phyloP scores from a whole-genome alignment of 2,329 filamentous ascomycete species.

The Emmonsiellopsis sp. region DNA sequence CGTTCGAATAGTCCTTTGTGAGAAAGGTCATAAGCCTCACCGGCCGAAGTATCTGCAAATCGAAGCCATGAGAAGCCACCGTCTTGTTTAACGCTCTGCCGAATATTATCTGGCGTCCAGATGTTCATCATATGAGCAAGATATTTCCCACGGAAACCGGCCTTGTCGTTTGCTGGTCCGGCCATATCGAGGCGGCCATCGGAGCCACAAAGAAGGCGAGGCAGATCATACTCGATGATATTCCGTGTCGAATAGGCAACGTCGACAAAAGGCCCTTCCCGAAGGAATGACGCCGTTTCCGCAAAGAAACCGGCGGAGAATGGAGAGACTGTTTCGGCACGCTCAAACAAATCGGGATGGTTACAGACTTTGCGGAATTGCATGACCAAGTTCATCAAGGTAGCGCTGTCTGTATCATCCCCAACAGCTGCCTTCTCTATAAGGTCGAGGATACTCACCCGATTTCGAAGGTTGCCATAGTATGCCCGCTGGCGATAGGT shows the following conservation, averaged over 20 bases:
- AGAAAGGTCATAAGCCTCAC: slow-evolving; percentile 61
- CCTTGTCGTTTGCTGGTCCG: slow-evolving; percentile 60
- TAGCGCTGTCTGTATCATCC: slow-evolving; percentile 89
- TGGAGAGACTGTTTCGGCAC: slow-evolving; percentile 81
- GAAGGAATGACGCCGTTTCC: slow-evolving; percentile 88
- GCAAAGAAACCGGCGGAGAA: slow-evolving; percentile 79
- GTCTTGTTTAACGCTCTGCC: slow-evolving; percentile 46
- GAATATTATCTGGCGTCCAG: slow-evolving; percentile 72
- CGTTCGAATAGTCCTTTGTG: slow-evolving; percentile 65
- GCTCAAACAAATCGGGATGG: slow-evolving; percentile 92
- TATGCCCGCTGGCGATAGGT: slow-evolving; percentile 93
- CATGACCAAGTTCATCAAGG: slow-evolving; percentile 98
- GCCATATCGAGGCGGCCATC: slow-evolving; percentile 66
- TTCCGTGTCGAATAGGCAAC: slow-evolving; percentile 84
- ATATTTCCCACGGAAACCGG: slow-evolving; percentile 72
- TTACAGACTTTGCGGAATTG: slow-evolving; percentile 99
- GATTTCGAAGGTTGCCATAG: slow-evolving; percentile 85
- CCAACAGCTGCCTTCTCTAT: slow-evolving; percentile 94
- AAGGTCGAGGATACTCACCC: slow-evolving; percentile 97
- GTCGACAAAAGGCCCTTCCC: slow-evolving; percentile 70
- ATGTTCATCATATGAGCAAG: slow-evolving; percentile 80
- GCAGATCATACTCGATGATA: slow-evolving; percentile 73
- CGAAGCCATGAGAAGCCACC: slow-evolving; percentile 80
- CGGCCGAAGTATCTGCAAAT: slow-evolving; percentile 67
- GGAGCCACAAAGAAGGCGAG: slow-evolving; percentile 71